Base-by-base conservation (phyloP, 768 basidiomycete species). In the Cystobasidiopsis lactophilus region DNA sequence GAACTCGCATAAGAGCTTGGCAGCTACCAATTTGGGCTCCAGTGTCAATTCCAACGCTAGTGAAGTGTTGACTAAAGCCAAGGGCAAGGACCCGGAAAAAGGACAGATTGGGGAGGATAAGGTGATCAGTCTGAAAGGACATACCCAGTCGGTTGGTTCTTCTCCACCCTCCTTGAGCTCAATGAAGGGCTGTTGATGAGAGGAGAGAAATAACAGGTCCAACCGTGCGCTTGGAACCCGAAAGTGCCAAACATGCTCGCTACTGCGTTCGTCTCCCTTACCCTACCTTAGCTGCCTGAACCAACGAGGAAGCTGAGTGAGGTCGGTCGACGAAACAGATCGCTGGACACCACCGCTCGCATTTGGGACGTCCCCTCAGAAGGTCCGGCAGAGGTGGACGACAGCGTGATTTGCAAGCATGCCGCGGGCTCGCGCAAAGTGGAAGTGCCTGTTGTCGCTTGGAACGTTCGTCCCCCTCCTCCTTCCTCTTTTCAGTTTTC, bases 321-420 rank as follows among this genome's bases (percentile, higher is more conserved):
- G n/a, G n/a, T n/a, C n/a, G n/a, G n/a, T n/a, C n/a, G n/a, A n/a
- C n/a, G n/a, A n/a, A n/a, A 23, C 44, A 46, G 52, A 4, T 53
- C 49, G 3, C 51, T 37, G 19, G 62, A 63, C 41, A 52, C 54
- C 19, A 62, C 59, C 10, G 59, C 58, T 26, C 53, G 62, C 0
- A 62, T 62, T n/a, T 63, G 62, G 62, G 59, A 63, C 51, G 59
- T 62, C 2, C 60, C 62, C 24, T 26, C 35, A 23, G 26, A 3
- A 13, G 11, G 18, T 10, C 48, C 30, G 38, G 18, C 19, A 2
- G 38, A 43, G 5, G 45, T 60, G 23, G 37, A 38, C 16, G 57
- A 60, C 5, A 58, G 49, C 39, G 53, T 58, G 10, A 37, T 54
- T 14, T 62, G 61, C 56, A 59, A 59, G 49, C 61, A 62, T 29